Evolutionary conservation across 805 yeast genomes (phyloP), one percentile per base, ranked within the genome.

Genomic region (Yamadazyma tumulicola): DNA sequence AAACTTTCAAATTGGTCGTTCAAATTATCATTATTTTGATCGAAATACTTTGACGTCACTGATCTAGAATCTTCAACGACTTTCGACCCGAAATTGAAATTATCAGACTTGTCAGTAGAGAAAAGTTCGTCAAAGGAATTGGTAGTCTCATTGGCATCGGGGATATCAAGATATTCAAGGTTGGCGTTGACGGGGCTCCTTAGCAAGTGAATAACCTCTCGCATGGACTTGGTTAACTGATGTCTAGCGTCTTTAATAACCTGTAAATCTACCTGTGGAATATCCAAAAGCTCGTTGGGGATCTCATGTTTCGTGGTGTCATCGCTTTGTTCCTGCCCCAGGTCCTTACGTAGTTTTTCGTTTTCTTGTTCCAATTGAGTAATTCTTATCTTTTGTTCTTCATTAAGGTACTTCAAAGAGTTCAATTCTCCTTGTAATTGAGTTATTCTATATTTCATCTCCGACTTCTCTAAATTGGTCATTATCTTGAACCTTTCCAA

Each of bases 371-470:
- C 69, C 36, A 75, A 51, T 32, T 57, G 51, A n/a, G 51, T 47
- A 18, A 75, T 66, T 28, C 54, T 53, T n/a, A 55, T 32, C 16
- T 53, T 54, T 35, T 74, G 69, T 31, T 59, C 66, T 28, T 65
- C 69, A 43, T 69, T 71, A 24, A 63, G 45, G 34, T 62, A 55
- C 31, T 59, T 59, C 29, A 73, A 48, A 2, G 70, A 44, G 43
- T 74, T 75, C 24, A 75, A 47, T 45, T 75, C 79, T 29, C 77
- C 71, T 41, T 74, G 79, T 25, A 75, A 47, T 43, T 72, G 74
- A 31, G 69, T 64, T 31, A 75, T 72, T 35, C 67, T 64, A 46
- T 71, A 62, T 49, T 72, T 72, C 68, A 75, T 64, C 29, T 69
- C 72, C 4, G 74, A 64, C 39, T 68, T 72, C 48, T 75, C 80